Base-by-base conservation (phyloP, 495 filamentous ascomycete genomes). In the Penicillium samsonianum region DNA sequence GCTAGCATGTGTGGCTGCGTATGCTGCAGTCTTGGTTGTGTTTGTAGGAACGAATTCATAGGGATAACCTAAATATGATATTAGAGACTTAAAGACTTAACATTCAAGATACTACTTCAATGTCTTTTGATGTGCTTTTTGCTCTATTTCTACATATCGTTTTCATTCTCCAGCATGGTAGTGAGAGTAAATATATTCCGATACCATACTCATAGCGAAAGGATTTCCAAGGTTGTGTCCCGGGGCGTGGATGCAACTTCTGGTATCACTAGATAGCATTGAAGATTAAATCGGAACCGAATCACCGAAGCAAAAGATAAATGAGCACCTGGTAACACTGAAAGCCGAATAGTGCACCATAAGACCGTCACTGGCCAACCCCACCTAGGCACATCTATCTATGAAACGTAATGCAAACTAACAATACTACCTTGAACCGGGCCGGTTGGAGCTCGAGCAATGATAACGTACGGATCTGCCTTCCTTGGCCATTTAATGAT, bases 371-470 rank as follows among this genome's bases (percentile, higher is more conserved):
- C 23, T 26, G 43, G 16, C 14, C 0, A 46, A n/a, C 47, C 47
- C 19, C 19, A 9, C 16, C n/a, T 17, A 16, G 31, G 11, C 0
- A 35, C 19, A 2, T 49, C 25, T 23, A 35, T 33, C 22, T n/a
- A 31, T 33, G 40, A 19, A 43, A 54, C 12, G 19, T 33, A 31
- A 33, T 25, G 30, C 2, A 12, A 43, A 25, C 37, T 19, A 41
- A 22, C 40, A 25, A 17, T 26, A 7, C 12, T 17, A 35, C 28
- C 51, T 14, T 4, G 11, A 2, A 42, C 53, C 44, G 52, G 53
- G 8, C 53, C 58, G 58, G 57, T 23, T 38, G 5, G 19, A 42
- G 8, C 10, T 6, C 0, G 5, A 42, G 55, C 22, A 43, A 42
- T 23, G 19, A 11, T 28, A 31, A 16, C 25, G 20, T n/a, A 44